phyloP scores from a whole-genome alignment of 345 rosid genomes.

The Lepidium didymum region DNA sequence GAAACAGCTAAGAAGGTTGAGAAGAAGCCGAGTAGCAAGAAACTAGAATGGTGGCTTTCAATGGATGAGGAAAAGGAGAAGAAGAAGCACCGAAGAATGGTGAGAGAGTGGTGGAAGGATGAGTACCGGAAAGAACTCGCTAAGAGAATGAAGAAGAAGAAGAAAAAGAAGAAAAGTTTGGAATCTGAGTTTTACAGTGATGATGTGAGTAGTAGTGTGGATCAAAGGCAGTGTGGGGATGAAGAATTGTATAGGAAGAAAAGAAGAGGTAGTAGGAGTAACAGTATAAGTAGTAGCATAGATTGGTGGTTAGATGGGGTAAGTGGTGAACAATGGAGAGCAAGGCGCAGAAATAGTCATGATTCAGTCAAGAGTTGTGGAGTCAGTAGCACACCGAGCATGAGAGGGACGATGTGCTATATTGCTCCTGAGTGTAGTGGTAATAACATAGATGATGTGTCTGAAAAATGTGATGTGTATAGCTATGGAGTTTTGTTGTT shows the following conservation, averaged over 20 bases:
- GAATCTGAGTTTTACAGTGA: conserved; percentile 29
- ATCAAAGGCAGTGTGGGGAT: conserved; percentile 53
- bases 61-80: conserved; percentile 57
- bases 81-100: conserved; percentile 58
- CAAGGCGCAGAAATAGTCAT: conserved; percentile 39
- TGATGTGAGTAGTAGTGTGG: conserved; percentile 30
- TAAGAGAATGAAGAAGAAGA: conserved; percentile 57
- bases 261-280: conserved; percentile 33
- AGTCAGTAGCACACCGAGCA: conserved; percentile 84
- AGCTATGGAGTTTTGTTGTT: conserved; percentile 73
- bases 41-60: conserved; percentile 86
- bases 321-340: conserved; percentile 68
- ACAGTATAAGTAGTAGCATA: conserved; percentile 55
- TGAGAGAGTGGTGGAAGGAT: conserved; percentile 98
- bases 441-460: conserved; percentile 44
- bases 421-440: conserved; percentile 89
- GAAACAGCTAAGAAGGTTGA: conserved; percentile 32
- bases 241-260: conserved; percentile 45
- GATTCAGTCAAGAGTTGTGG: conserved; percentile 74
- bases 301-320: conserved; percentile 82
- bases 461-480: conserved; percentile 86
- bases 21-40: conserved; percentile 43
- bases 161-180: conserved; percentile 39
- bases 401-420: conserved; percentile 95
- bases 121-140: conserved; percentile 81